phyloP scores from a whole-genome alignment of 441 rosid species.

The Erodium trifolium region DNA sequence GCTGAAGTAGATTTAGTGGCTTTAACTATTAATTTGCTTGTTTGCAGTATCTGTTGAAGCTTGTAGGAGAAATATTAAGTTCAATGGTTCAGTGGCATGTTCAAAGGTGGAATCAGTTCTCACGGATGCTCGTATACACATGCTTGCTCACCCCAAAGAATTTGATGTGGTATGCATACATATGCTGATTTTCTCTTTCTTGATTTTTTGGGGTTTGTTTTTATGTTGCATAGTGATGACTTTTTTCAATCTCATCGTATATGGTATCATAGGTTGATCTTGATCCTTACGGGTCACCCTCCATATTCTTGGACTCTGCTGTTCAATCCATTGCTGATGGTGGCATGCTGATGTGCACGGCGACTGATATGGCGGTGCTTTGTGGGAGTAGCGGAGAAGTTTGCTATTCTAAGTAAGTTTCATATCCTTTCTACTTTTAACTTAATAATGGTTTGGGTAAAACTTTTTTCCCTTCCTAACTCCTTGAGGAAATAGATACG shows the following conservation, averaged over 20 bases:
- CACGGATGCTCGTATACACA: conserved; percentile 84
- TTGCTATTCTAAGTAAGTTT: conserved; percentile 97
- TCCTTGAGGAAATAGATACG: conserved; percentile 51
- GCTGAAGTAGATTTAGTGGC: not conserved
- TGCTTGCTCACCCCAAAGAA: conserved; percentile 91
- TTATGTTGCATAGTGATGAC: not conserved
- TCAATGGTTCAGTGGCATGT: conserved; percentile 25
- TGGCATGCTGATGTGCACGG: conserved; percentile 95
- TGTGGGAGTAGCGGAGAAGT: conserved; percentile 98
- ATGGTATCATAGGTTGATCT: conserved; percentile 76
- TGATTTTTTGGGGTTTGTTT: not conserved
- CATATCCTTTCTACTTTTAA: conserved; percentile 12
- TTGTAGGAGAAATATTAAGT: conserved; percentile 80
- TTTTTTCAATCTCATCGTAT: conserved; percentile 3
- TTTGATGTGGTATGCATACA: conserved; percentile 39
- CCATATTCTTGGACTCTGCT: conserved; percentile 90
- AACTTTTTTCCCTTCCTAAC: conserved; percentile 10
- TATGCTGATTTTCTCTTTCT: not conserved
- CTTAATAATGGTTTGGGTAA: conserved; percentile 5
- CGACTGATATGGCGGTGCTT: conserved; percentile 98
- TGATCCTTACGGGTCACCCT: conserved; percentile 97
- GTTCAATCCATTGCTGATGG: conserved; percentile 94
- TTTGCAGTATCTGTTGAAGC: conserved; percentile 27
- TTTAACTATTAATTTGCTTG: too few relatives aligned
- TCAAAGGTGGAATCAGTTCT: conserved; percentile 89